These are phyloP conservation scores for Gentiana dahurica DNA, from an alignment of 257 asterid genomes.

Conservation along the genomic window DNA sequence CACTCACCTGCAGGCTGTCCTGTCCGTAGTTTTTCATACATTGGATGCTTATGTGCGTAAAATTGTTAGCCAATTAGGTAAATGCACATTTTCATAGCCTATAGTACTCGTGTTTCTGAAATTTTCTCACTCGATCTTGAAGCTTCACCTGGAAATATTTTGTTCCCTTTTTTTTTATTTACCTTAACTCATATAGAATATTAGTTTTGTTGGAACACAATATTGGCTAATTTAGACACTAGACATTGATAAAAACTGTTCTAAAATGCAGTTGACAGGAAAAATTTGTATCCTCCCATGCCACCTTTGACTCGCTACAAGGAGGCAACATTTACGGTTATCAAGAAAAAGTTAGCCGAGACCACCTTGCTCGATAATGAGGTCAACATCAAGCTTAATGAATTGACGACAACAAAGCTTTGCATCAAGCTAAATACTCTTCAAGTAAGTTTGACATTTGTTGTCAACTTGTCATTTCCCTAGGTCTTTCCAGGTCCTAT, in stretches of 20 bases:
- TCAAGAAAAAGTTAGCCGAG: conserved; percentile 64
- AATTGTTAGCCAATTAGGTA: conserved; percentile 71
- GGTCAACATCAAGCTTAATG: conserved; percentile 44
- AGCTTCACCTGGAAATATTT: neutral
- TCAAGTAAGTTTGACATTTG: conserved; percentile 45
- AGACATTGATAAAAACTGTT: conserved; percentile 15
- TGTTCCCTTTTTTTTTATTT: neutral
- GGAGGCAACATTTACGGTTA: conserved; percentile 72
- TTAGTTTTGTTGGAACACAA: neutral
- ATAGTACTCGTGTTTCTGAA: no score
- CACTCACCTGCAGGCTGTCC: conserved; percentile 92
- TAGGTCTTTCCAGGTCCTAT: no score
- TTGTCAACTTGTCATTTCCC: conserved; percentile 1
- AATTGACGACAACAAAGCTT: conserved; percentile 64
- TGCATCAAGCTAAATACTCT: conserved; percentile 89
- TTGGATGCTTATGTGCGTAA: conserved; percentile 76
- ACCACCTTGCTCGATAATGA: conserved; percentile 43
- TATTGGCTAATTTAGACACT: neutral
- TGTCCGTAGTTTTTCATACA: conserved; percentile 80
- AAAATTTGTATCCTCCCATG: conserved; percentile 58
- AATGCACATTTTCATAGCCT: neutral
- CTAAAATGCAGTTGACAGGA: conserved; percentile 61
- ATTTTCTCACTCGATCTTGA: no score
- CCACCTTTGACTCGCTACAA: conserved; percentile 94
- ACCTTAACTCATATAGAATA: neutral